Evolutionary conservation across 23 red algal species (phyloP).

Genomic region (Gracilaria vermiculophylla): DNA sequence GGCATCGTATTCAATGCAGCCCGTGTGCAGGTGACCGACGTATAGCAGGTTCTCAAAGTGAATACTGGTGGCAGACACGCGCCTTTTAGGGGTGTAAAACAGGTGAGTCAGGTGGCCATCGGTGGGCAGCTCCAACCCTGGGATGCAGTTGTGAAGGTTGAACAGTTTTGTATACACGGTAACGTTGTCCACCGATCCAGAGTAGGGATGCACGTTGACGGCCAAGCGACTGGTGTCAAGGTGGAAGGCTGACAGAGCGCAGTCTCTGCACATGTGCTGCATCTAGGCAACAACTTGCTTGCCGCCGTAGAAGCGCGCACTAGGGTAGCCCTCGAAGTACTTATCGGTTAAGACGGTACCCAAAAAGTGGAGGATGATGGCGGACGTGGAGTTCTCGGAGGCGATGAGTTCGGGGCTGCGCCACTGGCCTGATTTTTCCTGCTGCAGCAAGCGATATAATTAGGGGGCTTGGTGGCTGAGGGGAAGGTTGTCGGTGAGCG

Average conservation of each 20-base stretch:
- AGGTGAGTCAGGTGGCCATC: conserved; percentile 96
- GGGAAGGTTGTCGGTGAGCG: background rate
- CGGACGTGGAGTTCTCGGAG: conserved; percentile 90
- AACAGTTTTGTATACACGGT: conserved; percentile 89
- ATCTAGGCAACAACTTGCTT: conserved; percentile 83
- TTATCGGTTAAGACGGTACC: conserved; percentile 97
- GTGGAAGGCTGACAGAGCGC: conserved; percentile 81
- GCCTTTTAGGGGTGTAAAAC: conserved; percentile 90
- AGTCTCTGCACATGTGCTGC: conserved; percentile 64
- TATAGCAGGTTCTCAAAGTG: conserved; percentile 99
- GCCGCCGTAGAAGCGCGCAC: conserved; percentile 91
- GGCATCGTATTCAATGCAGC: conserved; percentile 89
- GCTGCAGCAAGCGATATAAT: conserved; percentile 66
- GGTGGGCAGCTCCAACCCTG: conserved; percentile 89
- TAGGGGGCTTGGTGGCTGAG: conserved; percentile 61
- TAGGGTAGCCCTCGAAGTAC: conserved; percentile 96
- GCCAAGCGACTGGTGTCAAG: conserved; percentile 77
- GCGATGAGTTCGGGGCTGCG: conserved; percentile 87
- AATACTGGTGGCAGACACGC: conserved; percentile 91
- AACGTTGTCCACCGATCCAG: conserved; percentile 93
- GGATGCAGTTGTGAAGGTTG: conserved; percentile 87
- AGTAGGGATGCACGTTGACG: conserved; percentile 97
- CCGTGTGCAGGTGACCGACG: conserved; percentile 73
- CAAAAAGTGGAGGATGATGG: conserved; percentile 73
- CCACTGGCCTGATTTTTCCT: conserved; percentile 73